Conservation (phyloP, 2,329 filamentous ascomycete genomes). For the Ambrosiella xylebori region DNA sequence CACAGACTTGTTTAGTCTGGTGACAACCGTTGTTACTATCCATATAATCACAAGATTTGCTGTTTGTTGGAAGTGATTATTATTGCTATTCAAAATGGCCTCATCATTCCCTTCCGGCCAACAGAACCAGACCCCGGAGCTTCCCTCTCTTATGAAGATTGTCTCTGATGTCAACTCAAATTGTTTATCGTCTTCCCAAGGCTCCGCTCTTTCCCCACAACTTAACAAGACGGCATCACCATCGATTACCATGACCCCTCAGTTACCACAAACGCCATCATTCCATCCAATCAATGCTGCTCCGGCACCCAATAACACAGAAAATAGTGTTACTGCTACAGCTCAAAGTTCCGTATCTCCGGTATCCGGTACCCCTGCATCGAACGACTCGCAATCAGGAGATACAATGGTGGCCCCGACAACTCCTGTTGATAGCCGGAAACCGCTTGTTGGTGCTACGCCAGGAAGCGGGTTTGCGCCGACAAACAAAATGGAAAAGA, state of each 20-base stretch:
- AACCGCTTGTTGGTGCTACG: not conserved
- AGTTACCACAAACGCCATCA: not conserved
- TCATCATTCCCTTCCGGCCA: not conserved
- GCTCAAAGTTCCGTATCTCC: not conserved
- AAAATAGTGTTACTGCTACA: not conserved
- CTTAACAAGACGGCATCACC: not conserved
- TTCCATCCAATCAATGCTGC: not conserved
- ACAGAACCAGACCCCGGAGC: not conserved
- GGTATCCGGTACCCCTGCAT: not conserved
- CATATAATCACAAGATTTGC: too few relatives aligned
- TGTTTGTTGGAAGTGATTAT: too few relatives aligned
- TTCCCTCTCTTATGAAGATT: slow-evolving; percentile 1
- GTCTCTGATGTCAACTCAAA: not conserved
- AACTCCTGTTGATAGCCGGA: not conserved
- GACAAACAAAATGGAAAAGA: slow-evolving; percentile 41
- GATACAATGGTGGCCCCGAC: not conserved
- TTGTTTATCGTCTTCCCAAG: not conserved
- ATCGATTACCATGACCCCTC: not conserved
- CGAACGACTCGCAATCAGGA: not conserved
- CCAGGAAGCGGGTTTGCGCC: slow-evolving; percentile 23
- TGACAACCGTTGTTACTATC: not conserved
- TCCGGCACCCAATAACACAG: not conserved
- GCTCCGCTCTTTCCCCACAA: not conserved
- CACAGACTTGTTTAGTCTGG: not conserved
- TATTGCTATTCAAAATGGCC: not conserved